Percentiles rank a stretch among this genome's conserved stretches.
Conservation (phyloP, 2,329 filamentous ascomycete species). For the Sporothrix protearum region DNA sequence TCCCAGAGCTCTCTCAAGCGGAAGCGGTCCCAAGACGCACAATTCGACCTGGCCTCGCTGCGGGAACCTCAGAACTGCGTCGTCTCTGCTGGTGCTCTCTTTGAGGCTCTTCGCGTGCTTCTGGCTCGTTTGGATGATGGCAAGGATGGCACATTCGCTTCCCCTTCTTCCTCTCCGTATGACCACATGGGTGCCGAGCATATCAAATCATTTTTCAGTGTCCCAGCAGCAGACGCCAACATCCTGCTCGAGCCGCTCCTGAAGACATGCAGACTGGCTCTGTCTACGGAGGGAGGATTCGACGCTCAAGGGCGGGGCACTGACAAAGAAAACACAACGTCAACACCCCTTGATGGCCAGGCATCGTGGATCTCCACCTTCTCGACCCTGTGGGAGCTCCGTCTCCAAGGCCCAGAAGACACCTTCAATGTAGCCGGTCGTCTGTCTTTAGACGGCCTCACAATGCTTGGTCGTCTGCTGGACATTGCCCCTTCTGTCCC, state of each 20-base stretch:
- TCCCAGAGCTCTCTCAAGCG: slow-evolving; percentile 40
- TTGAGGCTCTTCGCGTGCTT: slow-evolving; percentile 46
- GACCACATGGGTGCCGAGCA: slow-evolving; percentile 55
- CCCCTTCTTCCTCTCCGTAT: slow-evolving; percentile 29
- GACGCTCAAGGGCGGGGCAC: not conserved
- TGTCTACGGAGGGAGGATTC: slow-evolving; percentile 28
- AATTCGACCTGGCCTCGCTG: slow-evolving; percentile 43
- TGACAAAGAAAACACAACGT: not conserved
- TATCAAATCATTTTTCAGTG: slow-evolving; percentile 55
- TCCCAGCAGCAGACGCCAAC: slow-evolving; percentile 47
- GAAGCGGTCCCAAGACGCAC: slow-evolving; percentile 42
- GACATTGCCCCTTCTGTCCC: not conserved
- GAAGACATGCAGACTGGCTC: slow-evolving; percentile 44
- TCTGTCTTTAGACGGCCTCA: slow-evolving; percentile 42
- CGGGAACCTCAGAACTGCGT: slow-evolving; percentile 43
- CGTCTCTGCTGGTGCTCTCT: slow-evolving; percentile 46
- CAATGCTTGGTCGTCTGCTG: slow-evolving; percentile 42
- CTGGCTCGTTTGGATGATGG: slow-evolving; percentile 44
- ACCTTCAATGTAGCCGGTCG: slow-evolving; percentile 47
- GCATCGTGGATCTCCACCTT: slow-evolving; percentile 48
- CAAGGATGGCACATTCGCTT: not conserved
- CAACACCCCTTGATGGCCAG: slow-evolving; percentile 34
- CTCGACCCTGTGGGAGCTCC: slow-evolving; percentile 51
- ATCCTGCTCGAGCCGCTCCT: slow-evolving; percentile 47
- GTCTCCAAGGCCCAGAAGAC: slow-evolving; percentile 49